phyloP scores from a whole-genome alignment of 1,139 yeast genomes.

The Fermentozyma sake region DNA sequence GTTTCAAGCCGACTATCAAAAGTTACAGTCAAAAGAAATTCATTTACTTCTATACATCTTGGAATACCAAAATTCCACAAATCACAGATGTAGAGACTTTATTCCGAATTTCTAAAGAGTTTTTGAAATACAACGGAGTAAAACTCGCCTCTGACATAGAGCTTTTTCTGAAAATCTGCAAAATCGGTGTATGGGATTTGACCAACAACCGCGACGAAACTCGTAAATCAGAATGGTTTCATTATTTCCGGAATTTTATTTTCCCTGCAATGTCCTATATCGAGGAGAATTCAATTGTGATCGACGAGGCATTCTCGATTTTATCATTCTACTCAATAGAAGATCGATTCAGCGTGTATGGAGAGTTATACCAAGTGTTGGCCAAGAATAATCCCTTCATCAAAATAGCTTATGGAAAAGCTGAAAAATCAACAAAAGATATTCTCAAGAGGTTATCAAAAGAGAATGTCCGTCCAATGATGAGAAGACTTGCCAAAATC shows the following conservation, averaged over 20 bases:
- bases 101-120: conserved; percentile 40
- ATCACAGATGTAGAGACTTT: conserved; percentile 42
- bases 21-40: conserved; percentile 28
- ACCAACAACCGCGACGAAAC: conserved; percentile 8
- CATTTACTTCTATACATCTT: conserved; percentile 48
- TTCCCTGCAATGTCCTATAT: conserved; percentile 65
- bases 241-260: conserved; percentile 60
- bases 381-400: conserved; percentile 56
- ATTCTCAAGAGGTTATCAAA: conserved; percentile 82
- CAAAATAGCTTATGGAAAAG: conserved; percentile 59
- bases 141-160: conserved; percentile 46
- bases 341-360: conserved; percentile 74
- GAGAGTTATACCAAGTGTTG: conserved; percentile 63
- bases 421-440: conserved; percentile 81
- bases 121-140: conserved; percentile 55
- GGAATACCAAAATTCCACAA: conserved; percentile 42
- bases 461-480: conserved; percentile 73
- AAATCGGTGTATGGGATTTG: conserved; percentile 47
- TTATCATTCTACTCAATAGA: conserved; percentile 54
- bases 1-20: conserved; percentile 30
- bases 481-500: conserved; percentile 73
- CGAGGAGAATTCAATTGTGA: conserved; percentile 56
- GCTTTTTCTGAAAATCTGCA: conserved; percentile 57
- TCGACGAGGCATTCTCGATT: conserved; percentile 57
- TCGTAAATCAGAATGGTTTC: conserved; percentile 48